phyloP scores from a whole-genome alignment of 1,284 basidiomycete species.

The Ganoderma lingzhi region DNA sequence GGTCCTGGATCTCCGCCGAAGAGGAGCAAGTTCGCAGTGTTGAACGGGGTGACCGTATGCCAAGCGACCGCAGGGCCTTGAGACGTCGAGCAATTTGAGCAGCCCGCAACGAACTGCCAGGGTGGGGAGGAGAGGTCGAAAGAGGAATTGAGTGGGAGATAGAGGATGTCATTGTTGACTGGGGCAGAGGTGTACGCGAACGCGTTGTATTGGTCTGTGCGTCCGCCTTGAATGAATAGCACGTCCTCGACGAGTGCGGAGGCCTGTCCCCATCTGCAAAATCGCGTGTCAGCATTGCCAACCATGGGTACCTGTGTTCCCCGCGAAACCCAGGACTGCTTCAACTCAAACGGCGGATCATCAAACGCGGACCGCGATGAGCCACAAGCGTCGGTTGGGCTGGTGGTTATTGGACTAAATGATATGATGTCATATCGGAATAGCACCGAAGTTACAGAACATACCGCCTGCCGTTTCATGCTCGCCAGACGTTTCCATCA shows the following conservation, averaged over 20 bases:
- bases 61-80: slow-evolving; percentile 77
- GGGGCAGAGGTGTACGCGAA: slow-evolving; percentile 81
- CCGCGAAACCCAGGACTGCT: neutral
- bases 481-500: neutral
- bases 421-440: slow-evolving; percentile 2
- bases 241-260: slow-evolving; percentile 64
- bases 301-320: neutral
- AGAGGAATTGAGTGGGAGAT: slow-evolving; percentile 66
- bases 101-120: slow-evolving; percentile 65
- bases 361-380: neutral
- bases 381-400: neutral
- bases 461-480: neutral
- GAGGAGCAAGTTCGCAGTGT: slow-evolving; percentile 59
- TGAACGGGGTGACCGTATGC: slow-evolving; percentile 79
- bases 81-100: slow-evolving; percentile 50
- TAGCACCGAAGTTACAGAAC: neutral
- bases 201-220: slow-evolving; percentile 72
- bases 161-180: slow-evolving; percentile 73
- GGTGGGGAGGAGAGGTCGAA: slow-evolving; percentile 71
- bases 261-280: slow-evolving; percentile 87
- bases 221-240: slow-evolving; percentile 81
- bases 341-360: neutral
- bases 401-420: neutral
- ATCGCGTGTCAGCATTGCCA: neutral
- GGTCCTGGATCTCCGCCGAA: slow-evolving; percentile 82